Conservation (phyloP, 371 early-diverging fungal species). For the Mortierella polycephala region DNA sequence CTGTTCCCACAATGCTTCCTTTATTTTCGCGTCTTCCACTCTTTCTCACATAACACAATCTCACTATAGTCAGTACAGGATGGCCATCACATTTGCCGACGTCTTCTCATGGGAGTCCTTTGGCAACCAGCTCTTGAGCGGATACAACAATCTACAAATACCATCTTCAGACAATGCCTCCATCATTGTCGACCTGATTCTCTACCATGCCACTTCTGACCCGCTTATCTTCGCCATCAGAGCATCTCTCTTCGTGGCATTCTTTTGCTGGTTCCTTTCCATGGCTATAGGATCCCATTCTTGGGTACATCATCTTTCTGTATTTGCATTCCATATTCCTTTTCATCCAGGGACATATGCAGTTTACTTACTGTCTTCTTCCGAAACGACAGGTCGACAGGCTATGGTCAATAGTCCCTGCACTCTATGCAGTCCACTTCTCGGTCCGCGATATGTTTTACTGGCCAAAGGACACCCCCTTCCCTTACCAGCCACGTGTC, state of each 20-base stretch:
- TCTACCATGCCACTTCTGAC: constrained; percentile 38
- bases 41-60: not conserved
- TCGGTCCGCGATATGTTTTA: constrained; percentile 56
- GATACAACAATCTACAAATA: constrained; percentile 23
- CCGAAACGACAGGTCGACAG: constrained; percentile 58
- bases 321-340: not conserved
- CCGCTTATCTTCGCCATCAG: constrained; percentile 49
- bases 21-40: not conserved
- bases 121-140: constrained; percentile 14
- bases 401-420: constrained; percentile 80
- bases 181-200: constrained; percentile 22
- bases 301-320: constrained; percentile 20
- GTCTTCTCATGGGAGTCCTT: constrained; percentile 34
- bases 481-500: constrained; percentile 58
- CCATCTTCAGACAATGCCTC: constrained; percentile 36
- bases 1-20: not conserved
- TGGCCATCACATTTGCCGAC: constrained; percentile 7
- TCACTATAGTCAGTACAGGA: not conserved
- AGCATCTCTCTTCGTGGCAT: constrained; percentile 10
- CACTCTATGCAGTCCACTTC: constrained; percentile 68
- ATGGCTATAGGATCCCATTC: constrained; percentile 52
- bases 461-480: constrained; percentile 39
- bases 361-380: not conserved
- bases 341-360: not conserved
- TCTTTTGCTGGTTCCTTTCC: constrained; percentile 42